Evolutionary conservation across 169 alveolate genomes (phyloP).

Genomic region (Cryptosporidium ryanae): DNA sequence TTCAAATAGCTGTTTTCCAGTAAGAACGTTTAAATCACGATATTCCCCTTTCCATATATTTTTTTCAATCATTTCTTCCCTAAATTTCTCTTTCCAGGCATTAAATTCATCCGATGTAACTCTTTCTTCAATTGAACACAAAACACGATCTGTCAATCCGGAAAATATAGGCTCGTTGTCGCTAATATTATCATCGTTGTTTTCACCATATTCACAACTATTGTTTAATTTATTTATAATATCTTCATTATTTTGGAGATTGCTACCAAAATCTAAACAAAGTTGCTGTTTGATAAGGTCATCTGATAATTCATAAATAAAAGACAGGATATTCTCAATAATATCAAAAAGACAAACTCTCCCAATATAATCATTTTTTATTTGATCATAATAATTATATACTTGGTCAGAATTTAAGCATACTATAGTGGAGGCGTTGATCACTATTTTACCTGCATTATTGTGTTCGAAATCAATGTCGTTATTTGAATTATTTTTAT

Average conservation of each 20-base stretch:
- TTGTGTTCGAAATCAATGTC: neutral
- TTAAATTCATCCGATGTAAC: slow-evolving; percentile 43
- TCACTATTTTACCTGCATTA: neutral
- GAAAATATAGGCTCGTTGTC: slow-evolving; percentile 17
- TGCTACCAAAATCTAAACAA: neutral
- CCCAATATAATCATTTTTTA: slow-evolving; percentile 37
- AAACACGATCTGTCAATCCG: slow-evolving; percentile 22
- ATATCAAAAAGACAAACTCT: slow-evolving; percentile 62
- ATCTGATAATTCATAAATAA: slow-evolving; percentile 5
- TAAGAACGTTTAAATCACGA: slow-evolving; percentile 12
- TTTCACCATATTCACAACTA: neutral
- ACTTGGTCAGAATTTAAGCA: slow-evolving; percentile 20
- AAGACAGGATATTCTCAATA: slow-evolving; percentile 29
- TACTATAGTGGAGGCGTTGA: slow-evolving; percentile 24
- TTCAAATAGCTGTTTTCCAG: slow-evolving; percentile 68
- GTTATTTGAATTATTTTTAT: too few species aligned
- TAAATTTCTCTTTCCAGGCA: slow-evolving; percentile 48
- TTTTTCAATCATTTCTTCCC: slow-evolving; percentile 65
- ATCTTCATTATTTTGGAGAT: neutral
- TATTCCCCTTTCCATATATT: slow-evolving; percentile 50
- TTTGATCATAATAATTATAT: slow-evolving; percentile 19
- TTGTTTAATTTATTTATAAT: neutral
- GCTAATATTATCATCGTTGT: neutral
- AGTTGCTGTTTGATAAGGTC: neutral
- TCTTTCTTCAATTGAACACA: slow-evolving; percentile 50